Base-by-base conservation (phyloP, 2,329 filamentous ascomycete genomes). In the Ramichloridium luteum region DNA sequence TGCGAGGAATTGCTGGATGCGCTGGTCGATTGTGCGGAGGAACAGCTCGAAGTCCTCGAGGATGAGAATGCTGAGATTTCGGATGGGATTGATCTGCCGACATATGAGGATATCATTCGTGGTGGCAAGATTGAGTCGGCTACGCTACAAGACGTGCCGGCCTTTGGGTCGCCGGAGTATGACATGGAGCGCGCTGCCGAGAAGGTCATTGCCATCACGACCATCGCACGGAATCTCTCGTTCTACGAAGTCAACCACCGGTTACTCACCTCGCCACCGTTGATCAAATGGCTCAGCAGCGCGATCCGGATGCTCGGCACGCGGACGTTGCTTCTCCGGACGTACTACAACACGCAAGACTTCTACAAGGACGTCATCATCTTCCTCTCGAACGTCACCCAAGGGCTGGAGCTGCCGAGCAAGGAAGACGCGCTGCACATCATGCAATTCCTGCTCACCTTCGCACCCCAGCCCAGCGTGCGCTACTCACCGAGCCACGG, bases 361-460 rank as follows among this genome's bases (percentile, higher is more conserved):
- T 88, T 96, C 48, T 93, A 94, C 82, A 98, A 98, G 59, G 90
- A 98, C 55, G 66, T 85, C 16, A 74, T 96, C 36, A 78, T 84
- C 11, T 75, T 93, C 44, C 65, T 98, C 33, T 94, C 88, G 35
- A 96, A 98, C 55, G 48, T 57, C 38, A 74, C 92, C 28, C 77
- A 85, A 5, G 72, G 74, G 6, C 71, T 96, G 31, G 79, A 88
- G 50, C 65, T 98, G 23, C 80, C 85, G 2, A 79, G 79, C 13
- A 77, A 81, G 40, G 86, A 96, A 50, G 86, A 96, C 52, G 86
- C 86, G 0, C 65, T 84, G 23, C 84, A 81, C 48, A 66, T 96
- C 5, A 63, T 98, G 23, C 80, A 93, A 51, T 93, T 98, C 55
- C 65, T 98, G 16, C 65, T 96, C 30, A 76, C 88, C 2, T 98